phyloP scores from a whole-genome alignment of 2,329 filamentous ascomycete genomes.

The Mollisia scopiformis region DNA sequence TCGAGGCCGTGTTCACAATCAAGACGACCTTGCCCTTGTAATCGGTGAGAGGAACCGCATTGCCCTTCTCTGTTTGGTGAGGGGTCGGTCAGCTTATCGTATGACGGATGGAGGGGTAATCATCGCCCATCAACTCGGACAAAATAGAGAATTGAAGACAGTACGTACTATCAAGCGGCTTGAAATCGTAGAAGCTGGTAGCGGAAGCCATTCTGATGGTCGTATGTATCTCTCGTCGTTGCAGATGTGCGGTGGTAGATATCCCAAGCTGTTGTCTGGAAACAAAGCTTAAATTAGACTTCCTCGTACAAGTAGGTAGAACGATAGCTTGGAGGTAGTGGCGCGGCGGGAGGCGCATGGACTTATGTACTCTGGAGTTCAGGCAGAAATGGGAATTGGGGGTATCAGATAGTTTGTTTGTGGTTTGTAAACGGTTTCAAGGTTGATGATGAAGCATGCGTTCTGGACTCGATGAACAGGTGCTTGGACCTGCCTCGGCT shows the following conservation, averaged over 20 bases:
- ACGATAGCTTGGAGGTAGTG: background rate
- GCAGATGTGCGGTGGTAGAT: background rate
- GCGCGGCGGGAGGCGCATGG: background rate
- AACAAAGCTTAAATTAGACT: background rate
- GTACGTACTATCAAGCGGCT: slow-evolving; percentile 75
- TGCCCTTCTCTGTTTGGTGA: slow-evolving; percentile 66
- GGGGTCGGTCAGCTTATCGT: slow-evolving; percentile 9
- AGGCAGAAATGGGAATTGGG: background rate
- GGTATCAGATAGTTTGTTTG: background rate
- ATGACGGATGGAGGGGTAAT: background rate
- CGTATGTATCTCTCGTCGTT: background rate
- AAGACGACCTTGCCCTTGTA: slow-evolving; percentile 93
- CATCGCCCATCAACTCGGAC: background rate
- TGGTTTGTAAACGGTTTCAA: slow-evolving; percentile 21
- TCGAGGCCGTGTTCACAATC: slow-evolving; percentile 96
- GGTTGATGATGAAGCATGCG: slow-evolving; percentile 21
- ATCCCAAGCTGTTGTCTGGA: background rate
- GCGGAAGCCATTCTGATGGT: slow-evolving; percentile 62
- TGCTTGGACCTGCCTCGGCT: slow-evolving; percentile 11
- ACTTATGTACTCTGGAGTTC: slow-evolving; percentile 1
- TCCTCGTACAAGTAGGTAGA: background rate
- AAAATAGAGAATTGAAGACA: background rate
- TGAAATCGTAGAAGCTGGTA: slow-evolving; percentile 81
- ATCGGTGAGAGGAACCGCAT: slow-evolving; percentile 67
- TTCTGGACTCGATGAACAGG: slow-evolving; percentile 11